A percentile compares a stretch with the other conserved stretches of the same genome.
Conservation (phyloP, 2,329 filamentous ascomycete genomes). For the Periconia sp. region DNA sequence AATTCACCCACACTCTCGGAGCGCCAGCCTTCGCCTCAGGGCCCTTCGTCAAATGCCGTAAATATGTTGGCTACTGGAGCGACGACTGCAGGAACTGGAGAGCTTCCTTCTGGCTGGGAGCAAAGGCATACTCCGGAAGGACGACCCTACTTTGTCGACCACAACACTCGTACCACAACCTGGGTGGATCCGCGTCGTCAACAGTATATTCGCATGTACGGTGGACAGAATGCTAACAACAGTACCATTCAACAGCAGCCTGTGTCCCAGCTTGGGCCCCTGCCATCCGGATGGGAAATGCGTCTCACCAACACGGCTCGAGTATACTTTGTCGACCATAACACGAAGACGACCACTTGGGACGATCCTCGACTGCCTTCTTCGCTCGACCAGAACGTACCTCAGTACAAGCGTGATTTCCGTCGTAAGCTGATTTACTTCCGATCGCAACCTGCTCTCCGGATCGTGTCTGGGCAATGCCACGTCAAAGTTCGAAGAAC, state of each 20-base stretch:
- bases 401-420: slow-evolving; percentile 99
- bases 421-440: slow-evolving; percentile 98
- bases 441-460: slow-evolving; percentile 93
- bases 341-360: slow-evolving; percentile 99
- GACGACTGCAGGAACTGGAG: slow-evolving; percentile 91
- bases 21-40: slow-evolving; percentile 51
- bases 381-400: slow-evolving; percentile 95
- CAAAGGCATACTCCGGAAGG: slow-evolving; percentile 95
- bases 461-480: slow-evolving; percentile 94
- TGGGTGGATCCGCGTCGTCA: slow-evolving; percentile 98
- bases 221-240: slow-evolving; percentile 74
- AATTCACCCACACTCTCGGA: slow-evolving; percentile 81
- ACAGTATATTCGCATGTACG: slow-evolving; percentile 99
- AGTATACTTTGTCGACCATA: slow-evolving; percentile 99
- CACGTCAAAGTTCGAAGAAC: slow-evolving; percentile 97
- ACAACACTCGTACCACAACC: slow-evolving; percentile 96
- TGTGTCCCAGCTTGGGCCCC: slow-evolving; percentile 91
- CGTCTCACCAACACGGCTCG: slow-evolving; percentile 95
- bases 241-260: slow-evolving; percentile 96
- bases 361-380: slow-evolving; percentile 95
- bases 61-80: slow-evolving; percentile 95
- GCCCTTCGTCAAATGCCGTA: slow-evolving; percentile 62
- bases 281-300: slow-evolving; percentile 99
- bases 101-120: slow-evolving; percentile 95
- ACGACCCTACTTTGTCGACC: slow-evolving; percentile 94